A percentile compares a stretch with the other conserved stretches of the same genome.
These are phyloP conservation scores for Trichosanthes truncata DNA, from an alignment of 306 rosid genomes.

Conservation along the genomic window DNA sequence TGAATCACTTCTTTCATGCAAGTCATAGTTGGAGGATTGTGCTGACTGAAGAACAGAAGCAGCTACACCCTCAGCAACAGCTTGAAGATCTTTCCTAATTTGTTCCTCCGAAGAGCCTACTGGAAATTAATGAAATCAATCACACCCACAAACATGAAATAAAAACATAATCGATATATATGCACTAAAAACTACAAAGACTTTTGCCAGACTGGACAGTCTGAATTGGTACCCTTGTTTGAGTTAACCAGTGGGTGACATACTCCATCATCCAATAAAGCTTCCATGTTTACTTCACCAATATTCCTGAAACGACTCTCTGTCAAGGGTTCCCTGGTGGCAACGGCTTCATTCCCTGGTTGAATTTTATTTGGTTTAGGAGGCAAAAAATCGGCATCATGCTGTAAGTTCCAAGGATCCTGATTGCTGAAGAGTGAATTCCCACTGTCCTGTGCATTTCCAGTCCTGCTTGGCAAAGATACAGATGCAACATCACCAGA, in stretches of 20 bases:
- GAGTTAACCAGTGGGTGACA: constrained; percentile 23
- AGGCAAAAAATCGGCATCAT: constrained; percentile 52
- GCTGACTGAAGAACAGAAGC: constrained; percentile 66
- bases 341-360: constrained; percentile 31
- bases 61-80: constrained; percentile 89
- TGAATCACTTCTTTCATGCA: constrained; percentile 26
- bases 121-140: neutral
- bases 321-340: constrained; percentile 32
- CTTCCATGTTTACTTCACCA: constrained; percentile 28
- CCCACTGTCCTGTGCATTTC: constrained; percentile 46
- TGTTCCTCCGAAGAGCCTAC: constrained; percentile 61
- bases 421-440: constrained; percentile 77
- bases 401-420: constrained; percentile 71
- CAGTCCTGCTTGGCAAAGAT: constrained; percentile 29
- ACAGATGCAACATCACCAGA: constrained; percentile 18
- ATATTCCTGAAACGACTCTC: constrained; percentile 27
- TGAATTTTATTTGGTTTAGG: constrained; percentile 33
- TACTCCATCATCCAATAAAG: constrained; percentile 33
- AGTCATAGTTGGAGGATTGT: constrained; percentile 31
- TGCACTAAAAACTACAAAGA: constrained; percentile 18
- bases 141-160: neutral
- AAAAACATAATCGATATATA: constrained; percentile 11
- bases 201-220: constrained; percentile 37
- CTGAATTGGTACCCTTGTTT: constrained; percentile 38
- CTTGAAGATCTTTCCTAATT: constrained; percentile 73